Percentiles rank a stretch among this genome's conserved stretches.
Conservation (phyloP, 2,329 filamentous ascomycete species). For the Fusarium piperis region DNA sequence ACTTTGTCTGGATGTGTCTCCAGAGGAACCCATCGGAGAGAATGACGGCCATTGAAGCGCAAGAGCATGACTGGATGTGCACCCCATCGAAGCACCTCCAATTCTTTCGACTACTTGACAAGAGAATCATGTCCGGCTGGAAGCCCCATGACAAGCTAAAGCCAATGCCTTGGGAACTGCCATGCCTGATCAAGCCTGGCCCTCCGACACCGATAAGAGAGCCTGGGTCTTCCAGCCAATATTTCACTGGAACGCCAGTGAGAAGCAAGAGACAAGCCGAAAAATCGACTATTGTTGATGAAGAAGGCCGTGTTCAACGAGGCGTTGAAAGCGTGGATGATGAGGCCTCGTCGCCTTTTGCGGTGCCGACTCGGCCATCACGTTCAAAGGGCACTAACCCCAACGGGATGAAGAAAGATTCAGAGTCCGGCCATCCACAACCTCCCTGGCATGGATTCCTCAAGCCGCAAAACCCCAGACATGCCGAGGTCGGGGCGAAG, state of each 20-base stretch:
- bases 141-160: slow-evolving; percentile 39
- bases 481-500: slow-evolving; percentile 3
- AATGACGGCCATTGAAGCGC: slow-evolving; percentile 43
- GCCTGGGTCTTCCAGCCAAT: slow-evolving; percentile 24
- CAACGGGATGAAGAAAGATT: background rate
- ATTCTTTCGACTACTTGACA: slow-evolving; percentile 48
- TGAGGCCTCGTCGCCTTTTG: background rate
- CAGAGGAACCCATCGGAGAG: slow-evolving; percentile 40
- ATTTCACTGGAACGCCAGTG: slow-evolving; percentile 22
- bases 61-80: slow-evolving; percentile 48
- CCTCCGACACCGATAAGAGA: slow-evolving; percentile 4
- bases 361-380: background rate
- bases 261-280: background rate
- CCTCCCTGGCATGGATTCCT: slow-evolving; percentile 25
- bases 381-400: background rate
- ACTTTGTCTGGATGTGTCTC: slow-evolving; percentile 47
- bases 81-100: slow-evolving; percentile 43
- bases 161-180: slow-evolving; percentile 49
- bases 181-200: slow-evolving; percentile 34
- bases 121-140: slow-evolving; percentile 42
- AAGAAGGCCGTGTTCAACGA: background rate
- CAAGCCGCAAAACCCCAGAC: slow-evolving; percentile 3
- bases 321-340: background rate
- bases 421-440: background rate
- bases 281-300: background rate